These are phyloP conservation scores for Hypomyces perniciosus DNA, from an alignment of 2,329 filamentous ascomycete species.

Conservation along the genomic window DNA sequence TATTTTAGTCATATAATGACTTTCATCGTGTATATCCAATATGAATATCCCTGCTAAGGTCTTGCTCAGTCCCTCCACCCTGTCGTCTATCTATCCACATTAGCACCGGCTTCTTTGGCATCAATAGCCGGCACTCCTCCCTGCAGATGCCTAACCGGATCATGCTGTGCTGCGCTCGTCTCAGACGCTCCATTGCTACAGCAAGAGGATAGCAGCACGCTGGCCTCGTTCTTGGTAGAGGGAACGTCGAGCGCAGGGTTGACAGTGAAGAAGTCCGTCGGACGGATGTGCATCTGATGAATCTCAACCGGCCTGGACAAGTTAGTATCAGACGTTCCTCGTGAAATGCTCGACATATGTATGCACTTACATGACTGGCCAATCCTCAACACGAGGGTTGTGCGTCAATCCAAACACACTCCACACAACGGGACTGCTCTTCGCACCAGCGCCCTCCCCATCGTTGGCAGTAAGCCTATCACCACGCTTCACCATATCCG, in stretches of 20 bases:
- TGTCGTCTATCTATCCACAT: slow-evolving; percentile 8
- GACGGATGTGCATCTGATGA: slow-evolving; percentile 36
- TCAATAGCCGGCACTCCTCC: slow-evolving; percentile 17
- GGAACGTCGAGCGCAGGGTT: slow-evolving; percentile 44
- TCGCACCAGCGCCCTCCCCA: slow-evolving; percentile 11
- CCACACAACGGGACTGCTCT: slow-evolving; percentile 37
- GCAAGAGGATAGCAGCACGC: slow-evolving; percentile 35
- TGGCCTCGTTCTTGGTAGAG: slow-evolving; percentile 30
- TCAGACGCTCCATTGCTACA: slow-evolving; percentile 9
- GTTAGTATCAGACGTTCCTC: neutral
- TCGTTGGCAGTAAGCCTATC: slow-evolving; percentile 38
- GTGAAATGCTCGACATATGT: neutral
- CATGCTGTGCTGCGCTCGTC: slow-evolving; percentile 21
- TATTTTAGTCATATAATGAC: neutral
- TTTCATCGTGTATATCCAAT: neutral
- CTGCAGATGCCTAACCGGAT: slow-evolving; percentile 29
- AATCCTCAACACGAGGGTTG: slow-evolving; percentile 43
- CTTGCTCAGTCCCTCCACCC: slow-evolving; percentile 3
- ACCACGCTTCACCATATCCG: slow-evolving; percentile 40
- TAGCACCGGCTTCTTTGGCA: slow-evolving; percentile 17
- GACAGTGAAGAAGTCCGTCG: slow-evolving; percentile 40
- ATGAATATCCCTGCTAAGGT: slow-evolving; percentile 1
- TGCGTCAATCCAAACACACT: slow-evolving; percentile 44
- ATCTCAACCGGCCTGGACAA: slow-evolving; percentile 41
- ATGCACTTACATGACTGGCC: slow-evolving; percentile 44